Evolutionary conservation across 2,329 filamentous ascomycete genomes (phyloP), one percentile per base, ranked within the genome.

Genomic region (Calonectria honghensis): DNA sequence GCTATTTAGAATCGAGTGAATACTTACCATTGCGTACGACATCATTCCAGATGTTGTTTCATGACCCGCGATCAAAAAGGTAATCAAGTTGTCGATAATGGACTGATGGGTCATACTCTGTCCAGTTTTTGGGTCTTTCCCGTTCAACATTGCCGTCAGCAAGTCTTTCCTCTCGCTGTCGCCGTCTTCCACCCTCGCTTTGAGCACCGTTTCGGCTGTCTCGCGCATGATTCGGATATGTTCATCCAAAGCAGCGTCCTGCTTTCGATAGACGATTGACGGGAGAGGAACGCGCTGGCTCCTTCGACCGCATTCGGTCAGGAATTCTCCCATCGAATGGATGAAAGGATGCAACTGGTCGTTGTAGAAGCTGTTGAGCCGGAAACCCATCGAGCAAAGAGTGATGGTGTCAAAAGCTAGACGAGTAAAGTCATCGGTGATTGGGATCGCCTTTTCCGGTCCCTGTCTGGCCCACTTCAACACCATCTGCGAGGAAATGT

Each of bases 41-140:
- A 59, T 31, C 52, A 59, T 59, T 16, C 52, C 52, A 37, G 52
- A 59, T 1, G 52, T 59, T 14, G 52, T 59, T 32, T 59, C 52
- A 11, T 59, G 52, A 20, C 52, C 52, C 1, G 52, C 52, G 10
- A 59, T 7, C 11, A 59, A 10, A 59, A 59, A 59, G 5, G 52
- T 59, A n/a, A 59, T 59, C 31, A 59, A 24, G 20, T 59, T 59
- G 31, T 59, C 52, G 52, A 59, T 59, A 20, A 59, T 59, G 18
- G 52, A 59, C 31, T 59, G 31, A 11, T 59, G 31, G 3, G 9
- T 59, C 52, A 59, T 59, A 6, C 9, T n/a, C 52, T 59, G 31
- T 14, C 52, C 52, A 6, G 20, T 37, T 59, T 59, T 59, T 6
- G 31, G 18, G 31, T 59, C 52, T 3, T n/a, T 31, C n/a, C 52